Conservation (phyloP, 2,329 filamentous ascomycete genomes). For the Hysterium pulicare region DNA sequence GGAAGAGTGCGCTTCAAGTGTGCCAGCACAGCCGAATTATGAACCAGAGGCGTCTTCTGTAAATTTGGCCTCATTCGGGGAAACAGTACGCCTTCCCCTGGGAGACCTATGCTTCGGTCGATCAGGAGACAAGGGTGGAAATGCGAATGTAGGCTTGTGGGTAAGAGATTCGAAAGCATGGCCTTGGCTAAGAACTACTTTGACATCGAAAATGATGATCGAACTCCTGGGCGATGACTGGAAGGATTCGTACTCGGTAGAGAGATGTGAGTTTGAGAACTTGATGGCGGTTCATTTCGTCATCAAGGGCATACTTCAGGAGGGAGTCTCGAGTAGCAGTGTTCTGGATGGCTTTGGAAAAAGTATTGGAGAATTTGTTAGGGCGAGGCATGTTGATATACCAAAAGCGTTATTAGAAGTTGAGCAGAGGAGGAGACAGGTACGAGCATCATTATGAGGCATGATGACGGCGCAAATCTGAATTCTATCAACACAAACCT, state of each 20-base stretch:
- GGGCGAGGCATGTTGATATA: conserved; percentile 10
- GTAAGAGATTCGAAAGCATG: conserved; percentile 38
- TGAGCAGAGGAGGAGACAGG: conserved; percentile 4
- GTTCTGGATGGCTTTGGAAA: conserved; percentile 13
- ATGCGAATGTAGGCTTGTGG: conserved; percentile 42
- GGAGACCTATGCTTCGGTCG: conserved; percentile 25
- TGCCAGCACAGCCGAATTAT: conserved; percentile 7
- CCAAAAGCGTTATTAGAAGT: conserved; percentile 5
- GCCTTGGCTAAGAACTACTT: conserved; percentile 38
- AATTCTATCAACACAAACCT: too few relatives aligned
- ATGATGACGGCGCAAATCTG: too few relatives aligned
- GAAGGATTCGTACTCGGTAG: conserved; percentile 34
- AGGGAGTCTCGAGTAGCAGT: conserved; percentile 11
- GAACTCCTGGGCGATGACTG: conserved; percentile 44
- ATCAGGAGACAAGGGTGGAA: conserved; percentile 20
- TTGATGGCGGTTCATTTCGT: conserved; percentile 45
- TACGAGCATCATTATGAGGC: neutral
- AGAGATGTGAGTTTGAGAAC: conserved; percentile 46
- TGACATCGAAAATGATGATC: conserved; percentile 38
- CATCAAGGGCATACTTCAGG: conserved; percentile 8
- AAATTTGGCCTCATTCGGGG: conserved; percentile 23
- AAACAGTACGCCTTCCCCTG: conserved; percentile 29
- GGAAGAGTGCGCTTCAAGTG: conserved; percentile 8
- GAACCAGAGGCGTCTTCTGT: conserved; percentile 4
- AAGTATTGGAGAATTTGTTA: conserved; percentile 11